Evolutionary conservation across 306 rosid genomes (phyloP).

Genomic region (Canavalia gladiata): DNA sequence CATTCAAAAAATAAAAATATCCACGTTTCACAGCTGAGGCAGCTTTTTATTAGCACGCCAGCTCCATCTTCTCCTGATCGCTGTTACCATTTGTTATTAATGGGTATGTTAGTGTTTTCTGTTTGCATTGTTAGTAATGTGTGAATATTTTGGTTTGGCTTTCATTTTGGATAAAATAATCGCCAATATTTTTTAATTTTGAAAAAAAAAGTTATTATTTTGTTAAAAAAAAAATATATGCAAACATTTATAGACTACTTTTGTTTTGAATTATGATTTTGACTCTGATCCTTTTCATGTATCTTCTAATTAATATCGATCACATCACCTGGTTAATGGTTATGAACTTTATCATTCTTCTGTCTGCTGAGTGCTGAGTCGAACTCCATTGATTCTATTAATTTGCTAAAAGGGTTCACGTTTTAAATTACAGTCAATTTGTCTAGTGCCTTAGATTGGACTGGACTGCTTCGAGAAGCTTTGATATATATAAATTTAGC

Average conservation of each 20-base stretch:
- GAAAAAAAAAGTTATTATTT: too few species aligned
- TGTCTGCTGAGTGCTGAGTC: slow-evolving; percentile 24
- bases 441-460: background rate
- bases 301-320: background rate
- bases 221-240: too few species aligned
- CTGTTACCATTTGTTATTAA: background rate
- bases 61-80: background rate
- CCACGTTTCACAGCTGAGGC: background rate
- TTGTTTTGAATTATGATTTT: slow-evolving; percentile 3
- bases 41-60: slow-evolving; percentile 13
- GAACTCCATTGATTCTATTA: background rate
- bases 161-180: too few species aligned
- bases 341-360: background rate
- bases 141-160: too few species aligned
- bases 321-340: background rate
- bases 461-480: slow-evolving; percentile 15
- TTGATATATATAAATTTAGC: too few species aligned
- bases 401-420: slow-evolving; percentile 9
- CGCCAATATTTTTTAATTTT: too few species aligned
- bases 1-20: background rate
- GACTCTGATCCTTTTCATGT: background rate
- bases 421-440: slow-evolving; percentile 11
- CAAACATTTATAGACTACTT: too few species aligned
- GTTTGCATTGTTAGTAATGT: background rate
- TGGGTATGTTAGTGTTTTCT: slow-evolving; percentile 9